Conservation (phyloP, 768 basidiomycete species). For the Rubroboletus satanas region DNA sequence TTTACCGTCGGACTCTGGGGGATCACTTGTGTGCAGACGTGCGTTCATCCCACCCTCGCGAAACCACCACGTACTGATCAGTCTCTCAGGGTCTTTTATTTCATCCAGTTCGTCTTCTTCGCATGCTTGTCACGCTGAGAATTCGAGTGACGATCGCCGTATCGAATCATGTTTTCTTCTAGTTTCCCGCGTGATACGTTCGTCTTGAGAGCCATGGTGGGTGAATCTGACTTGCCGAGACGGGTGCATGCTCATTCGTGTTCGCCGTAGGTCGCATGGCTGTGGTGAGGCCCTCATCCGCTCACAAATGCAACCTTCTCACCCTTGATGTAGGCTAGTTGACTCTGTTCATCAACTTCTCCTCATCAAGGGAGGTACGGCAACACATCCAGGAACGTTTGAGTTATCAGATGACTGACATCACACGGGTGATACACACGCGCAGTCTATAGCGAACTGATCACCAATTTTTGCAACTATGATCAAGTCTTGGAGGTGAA, state of each 20-base stretch:
- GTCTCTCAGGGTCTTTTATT: conserved; percentile 14
- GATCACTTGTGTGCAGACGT: conserved; percentile 23
- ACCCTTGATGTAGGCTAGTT: conserved; percentile 8
- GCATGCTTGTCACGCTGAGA: not conserved
- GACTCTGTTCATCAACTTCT: conserved; percentile 17
- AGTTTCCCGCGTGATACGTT: conserved; percentile 8
- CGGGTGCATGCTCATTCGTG: not conserved
- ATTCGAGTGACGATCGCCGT: not conserved
- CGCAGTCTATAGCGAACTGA: conserved; percentile 12
- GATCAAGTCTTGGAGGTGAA: conserved; percentile 4
- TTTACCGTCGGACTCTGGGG: conserved; percentile 24
- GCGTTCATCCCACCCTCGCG: not conserved
- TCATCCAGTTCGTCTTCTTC: conserved; percentile 13
- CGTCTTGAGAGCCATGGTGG: conserved; percentile 11
- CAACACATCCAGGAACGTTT: not conserved
- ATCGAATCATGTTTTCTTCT: not conserved
- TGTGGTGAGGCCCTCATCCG: conserved; percentile 7
- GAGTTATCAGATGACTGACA: not conserved
- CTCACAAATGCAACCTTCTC: not conserved
- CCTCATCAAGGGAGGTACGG: conserved; percentile 18
- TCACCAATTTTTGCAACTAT: conserved; percentile 15
- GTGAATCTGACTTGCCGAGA: not conserved
- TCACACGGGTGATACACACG: not conserved
- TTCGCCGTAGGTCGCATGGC: conserved; percentile 12
- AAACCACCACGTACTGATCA: not conserved